These are phyloP conservation scores for Orbilia quercus DNA, from an alignment of 2,329 filamentous ascomycete genomes.

Conservation along the genomic window DNA sequence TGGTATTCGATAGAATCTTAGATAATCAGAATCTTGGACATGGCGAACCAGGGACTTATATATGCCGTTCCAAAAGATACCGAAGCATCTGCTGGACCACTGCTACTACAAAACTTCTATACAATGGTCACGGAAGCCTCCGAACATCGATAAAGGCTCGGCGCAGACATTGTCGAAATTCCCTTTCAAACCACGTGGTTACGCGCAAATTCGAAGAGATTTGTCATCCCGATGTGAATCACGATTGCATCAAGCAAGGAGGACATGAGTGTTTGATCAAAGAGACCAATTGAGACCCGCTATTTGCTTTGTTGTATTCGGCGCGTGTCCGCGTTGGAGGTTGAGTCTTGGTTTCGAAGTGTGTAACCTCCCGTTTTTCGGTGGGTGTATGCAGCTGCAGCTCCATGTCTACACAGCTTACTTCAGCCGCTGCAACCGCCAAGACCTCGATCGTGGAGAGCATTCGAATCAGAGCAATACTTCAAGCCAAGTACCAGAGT, in stretches of 20 bases:
- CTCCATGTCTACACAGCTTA: too few species aligned
- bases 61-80: background rate
- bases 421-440: background rate
- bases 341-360: background rate
- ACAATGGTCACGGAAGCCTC: too few species aligned
- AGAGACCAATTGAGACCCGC: background rate
- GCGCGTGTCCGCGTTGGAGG: background rate
- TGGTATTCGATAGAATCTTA: background rate
- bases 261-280: background rate
- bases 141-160: too few species aligned
- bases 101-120: too few species aligned
- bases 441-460: background rate
- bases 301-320: background rate
- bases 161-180: too few species aligned
- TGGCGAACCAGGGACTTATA: background rate
- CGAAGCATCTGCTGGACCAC: background rate
- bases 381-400: background rate
- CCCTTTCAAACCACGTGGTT: background rate
- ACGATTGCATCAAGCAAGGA: background rate
- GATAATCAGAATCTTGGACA: background rate
- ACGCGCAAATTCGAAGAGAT: background rate
- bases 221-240: constrained; percentile 1
- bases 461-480: background rate
- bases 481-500: background rate
- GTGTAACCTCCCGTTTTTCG: background rate